Evolutionary conservation across 495 filamentous ascomycete genomes (phyloP).

Genomic region (Cryomyces minteri): DNA sequence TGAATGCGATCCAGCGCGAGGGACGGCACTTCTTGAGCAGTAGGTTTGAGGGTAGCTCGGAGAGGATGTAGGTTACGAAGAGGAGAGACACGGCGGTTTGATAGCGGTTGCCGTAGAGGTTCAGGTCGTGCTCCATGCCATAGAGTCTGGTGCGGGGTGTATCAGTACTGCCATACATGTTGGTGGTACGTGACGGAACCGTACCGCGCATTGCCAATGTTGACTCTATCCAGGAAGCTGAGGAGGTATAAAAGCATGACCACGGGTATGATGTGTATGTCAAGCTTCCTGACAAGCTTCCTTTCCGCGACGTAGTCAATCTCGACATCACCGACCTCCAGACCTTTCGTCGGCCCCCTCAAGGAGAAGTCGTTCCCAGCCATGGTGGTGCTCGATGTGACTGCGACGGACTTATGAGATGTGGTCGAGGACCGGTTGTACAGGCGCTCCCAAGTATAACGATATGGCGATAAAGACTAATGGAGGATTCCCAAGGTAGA

Average conservation of each 20-base stretch:
- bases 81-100: conserved; percentile 53
- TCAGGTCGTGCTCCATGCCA: conserved; percentile 45
- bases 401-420: no score
- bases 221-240: no score
- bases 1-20: conserved; percentile 46
- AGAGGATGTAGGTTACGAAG: conserved; percentile 45
- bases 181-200: not conserved
- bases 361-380: not conserved
- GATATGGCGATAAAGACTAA: no score
- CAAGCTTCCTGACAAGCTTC: conserved; percentile 32
- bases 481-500: no score
- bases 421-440: no score
- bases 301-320: conserved; percentile 26
- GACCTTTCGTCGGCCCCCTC: not conserved
- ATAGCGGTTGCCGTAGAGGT: conserved; percentile 42
- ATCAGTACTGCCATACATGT: not conserved
- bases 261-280: conserved; percentile 40
- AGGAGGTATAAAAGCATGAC: conserved; percentile 44
- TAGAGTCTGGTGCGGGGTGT: conserved; percentile 36
- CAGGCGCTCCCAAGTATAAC: no score
- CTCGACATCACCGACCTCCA: conserved; percentile 1
- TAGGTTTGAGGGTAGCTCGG: conserved; percentile 46
- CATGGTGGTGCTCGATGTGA: not conserved
- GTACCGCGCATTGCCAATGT: conserved; percentile 48
- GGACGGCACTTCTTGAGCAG: conserved; percentile 46